Evolutionary conservation across 2,329 filamentous ascomycete genomes (phyloP).

Genomic region (Karstenula rhodostoma): DNA sequence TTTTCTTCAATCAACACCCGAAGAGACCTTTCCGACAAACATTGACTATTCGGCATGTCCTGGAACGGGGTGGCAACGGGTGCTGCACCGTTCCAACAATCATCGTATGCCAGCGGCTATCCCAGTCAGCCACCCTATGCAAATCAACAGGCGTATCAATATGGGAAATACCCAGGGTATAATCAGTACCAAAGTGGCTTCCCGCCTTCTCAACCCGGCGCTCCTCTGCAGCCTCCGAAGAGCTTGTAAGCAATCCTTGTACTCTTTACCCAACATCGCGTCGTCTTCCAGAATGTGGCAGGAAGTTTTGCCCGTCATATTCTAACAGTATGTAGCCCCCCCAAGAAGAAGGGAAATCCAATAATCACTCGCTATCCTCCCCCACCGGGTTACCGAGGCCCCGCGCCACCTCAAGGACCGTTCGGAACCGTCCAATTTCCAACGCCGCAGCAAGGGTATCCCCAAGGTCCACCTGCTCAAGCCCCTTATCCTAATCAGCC

Average conservation of each 20-base stretch:
- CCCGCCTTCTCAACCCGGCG: constrained; percentile 31
- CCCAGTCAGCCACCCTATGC: constrained; percentile 37
- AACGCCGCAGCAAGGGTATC: constrained; percentile 36
- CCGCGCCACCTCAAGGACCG: constrained; percentile 41
- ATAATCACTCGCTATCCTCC: constrained; percentile 60
- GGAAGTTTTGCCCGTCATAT: constrained; percentile 4
- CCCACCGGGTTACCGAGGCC: constrained; percentile 56
- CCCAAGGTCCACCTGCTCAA: constrained; percentile 32
- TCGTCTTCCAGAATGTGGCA: neutral
- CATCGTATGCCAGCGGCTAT: constrained; percentile 37
- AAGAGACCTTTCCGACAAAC: neutral
- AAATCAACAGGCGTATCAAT: constrained; percentile 39
- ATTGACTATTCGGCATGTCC: constrained; percentile 38
- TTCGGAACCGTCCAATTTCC: constrained; percentile 41
- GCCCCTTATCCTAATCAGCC: constrained; percentile 32
- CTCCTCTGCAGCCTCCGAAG: constrained; percentile 36
- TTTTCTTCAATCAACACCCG: neutral
- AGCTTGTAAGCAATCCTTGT: constrained; percentile 38
- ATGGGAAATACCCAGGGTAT: constrained; percentile 43
- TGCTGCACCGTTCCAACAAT: constrained; percentile 44
- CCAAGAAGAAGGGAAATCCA: constrained; percentile 58
- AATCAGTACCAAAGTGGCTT: constrained; percentile 40
- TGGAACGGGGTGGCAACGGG: constrained; percentile 47
- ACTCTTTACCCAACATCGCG: neutral
- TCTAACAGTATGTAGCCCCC: constrained; percentile 36